Base-by-base conservation (phyloP, 164 flowering plant species). In the Umbellularia californica region DNA sequence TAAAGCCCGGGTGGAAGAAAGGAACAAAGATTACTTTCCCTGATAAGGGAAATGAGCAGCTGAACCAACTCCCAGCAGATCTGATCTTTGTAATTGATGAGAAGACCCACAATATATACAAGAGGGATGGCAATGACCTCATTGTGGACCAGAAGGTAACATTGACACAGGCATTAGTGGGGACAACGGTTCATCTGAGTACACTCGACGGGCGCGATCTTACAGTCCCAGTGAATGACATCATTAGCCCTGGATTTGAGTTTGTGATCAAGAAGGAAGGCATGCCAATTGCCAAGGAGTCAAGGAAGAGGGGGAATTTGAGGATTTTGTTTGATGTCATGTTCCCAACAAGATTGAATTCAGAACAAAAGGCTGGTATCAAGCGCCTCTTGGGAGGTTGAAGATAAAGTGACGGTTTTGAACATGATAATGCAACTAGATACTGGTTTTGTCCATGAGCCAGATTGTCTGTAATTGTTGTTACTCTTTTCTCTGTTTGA, bases 1-100 rank as follows among this genome's bases (percentile, higher is more conserved):
- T 89, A 27, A 90, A 90, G 77, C 94, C 94, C 2, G 97, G 97
- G 6, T 92, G 94, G 94, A 89, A 92, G 78, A 90, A 88, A 75
- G 94, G 97, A 7, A 92, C 92, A 22, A 90, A 90, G 84, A 90
- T 90, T 76, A 88, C 90, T 4, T 92, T 90, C 75, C 92, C 94
- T 19, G 96, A 88, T 81, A 90, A 88, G 79, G 94, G 97, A 20
- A 89, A 92, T 67, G 88, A 90, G 62, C 86, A 83, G 64, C 81
- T 79, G 22, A 82, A 83, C 74, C 81, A 83, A 22, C 79, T 82
- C n/a, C 89, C 92, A 23, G 88, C 90, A 22, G 97, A 92, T 76
- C 84, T 92, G 1, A 84, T 90, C 50, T 92, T 90, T 68, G 82
- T 92, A 5, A 78, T 92, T 6, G 93, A 90, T 41, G 92, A 92